Conservation (phyloP, 305 asterid species). For the Plantago coronopus region DNA sequence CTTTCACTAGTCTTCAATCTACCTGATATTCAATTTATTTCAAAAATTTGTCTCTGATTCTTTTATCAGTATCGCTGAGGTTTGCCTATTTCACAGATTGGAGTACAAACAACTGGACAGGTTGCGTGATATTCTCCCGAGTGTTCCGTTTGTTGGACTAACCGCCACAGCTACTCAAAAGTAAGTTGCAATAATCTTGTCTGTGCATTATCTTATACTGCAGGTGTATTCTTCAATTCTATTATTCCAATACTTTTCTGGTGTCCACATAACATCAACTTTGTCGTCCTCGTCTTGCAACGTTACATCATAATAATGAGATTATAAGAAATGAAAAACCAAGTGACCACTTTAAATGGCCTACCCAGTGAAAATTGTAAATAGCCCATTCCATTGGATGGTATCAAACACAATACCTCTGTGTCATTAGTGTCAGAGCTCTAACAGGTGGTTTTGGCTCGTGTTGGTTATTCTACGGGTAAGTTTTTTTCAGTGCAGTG, state of each 20-base stretch:
- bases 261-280: conserved; percentile 5
- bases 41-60: conserved; percentile 1
- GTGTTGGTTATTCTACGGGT: neutral
- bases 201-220: neutral
- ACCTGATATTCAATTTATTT: conserved; percentile 1
- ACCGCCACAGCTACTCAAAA: conserved; percentile 97
- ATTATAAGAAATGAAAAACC: too few relatives aligned
- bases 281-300: too few relatives aligned
- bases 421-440: too few relatives aligned
- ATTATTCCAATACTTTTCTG: neutral
- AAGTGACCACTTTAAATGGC: too few relatives aligned
- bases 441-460: neutral
- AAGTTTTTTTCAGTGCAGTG: conserved; percentile 1
- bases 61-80: conserved; percentile 14
- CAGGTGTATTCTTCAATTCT: conserved; percentile 4
- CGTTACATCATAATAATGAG: too few relatives aligned
- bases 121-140: conserved; percentile 60
- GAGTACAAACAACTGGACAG: conserved; percentile 80
- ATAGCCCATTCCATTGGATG: too few relatives aligned
- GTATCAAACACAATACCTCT: too few relatives aligned
- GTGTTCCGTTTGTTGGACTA: conserved; percentile 82
- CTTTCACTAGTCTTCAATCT: conserved; percentile 2
- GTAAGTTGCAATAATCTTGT: conserved; percentile 42
- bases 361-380: too few relatives aligned
- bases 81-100: conserved; percentile 49